phyloP scores from a whole-genome alignment of 495 filamentous ascomycete species.

The Hypoxylon trugodes region DNA sequence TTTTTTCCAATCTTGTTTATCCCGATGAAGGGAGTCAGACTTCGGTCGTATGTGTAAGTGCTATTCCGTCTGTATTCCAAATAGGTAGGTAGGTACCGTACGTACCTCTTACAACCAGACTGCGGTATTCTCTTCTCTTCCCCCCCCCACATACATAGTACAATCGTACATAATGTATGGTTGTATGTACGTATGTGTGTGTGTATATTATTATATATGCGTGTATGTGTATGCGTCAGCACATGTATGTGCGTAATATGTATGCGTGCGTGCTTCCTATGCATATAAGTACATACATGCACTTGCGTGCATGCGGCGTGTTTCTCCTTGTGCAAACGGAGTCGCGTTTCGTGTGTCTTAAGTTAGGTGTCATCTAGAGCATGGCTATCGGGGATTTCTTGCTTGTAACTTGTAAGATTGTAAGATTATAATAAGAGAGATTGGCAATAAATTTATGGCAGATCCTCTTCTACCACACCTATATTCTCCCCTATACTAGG shows the following conservation, averaged over 20 bases:
- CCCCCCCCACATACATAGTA: neutral
- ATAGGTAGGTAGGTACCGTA: too few species aligned
- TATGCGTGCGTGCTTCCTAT: slow-evolving; percentile 34
- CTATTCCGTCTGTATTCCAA: too few species aligned
- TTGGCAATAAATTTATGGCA: neutral
- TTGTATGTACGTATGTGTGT: slow-evolving; percentile 11
- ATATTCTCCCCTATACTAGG: too few species aligned
- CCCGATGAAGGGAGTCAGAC: too few species aligned
- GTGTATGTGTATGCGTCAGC: slow-evolving; percentile 37
- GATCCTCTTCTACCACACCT: too few species aligned
- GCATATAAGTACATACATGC: slow-evolving; percentile 32
- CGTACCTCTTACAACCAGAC: too few species aligned
- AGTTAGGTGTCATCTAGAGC: slow-evolving; percentile 22
- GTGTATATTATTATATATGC: slow-evolving; percentile 39
- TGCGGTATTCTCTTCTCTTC: too few species aligned
- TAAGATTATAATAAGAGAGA: too few species aligned
- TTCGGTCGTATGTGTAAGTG: too few species aligned
- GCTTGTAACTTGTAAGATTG: too few species aligned
- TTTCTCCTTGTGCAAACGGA: slow-evolving; percentile 44
- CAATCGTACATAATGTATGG: too few species aligned
- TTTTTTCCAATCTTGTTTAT: too few species aligned
- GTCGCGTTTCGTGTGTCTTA: slow-evolving; percentile 36
- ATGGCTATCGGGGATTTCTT: slow-evolving; percentile 37
- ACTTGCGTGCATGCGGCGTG: slow-evolving; percentile 31
- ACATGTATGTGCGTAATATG: slow-evolving; percentile 27